Base-by-base conservation (phyloP, 1,139 yeast genomes). In the Yamadazyma pseudoaaseri region DNA sequence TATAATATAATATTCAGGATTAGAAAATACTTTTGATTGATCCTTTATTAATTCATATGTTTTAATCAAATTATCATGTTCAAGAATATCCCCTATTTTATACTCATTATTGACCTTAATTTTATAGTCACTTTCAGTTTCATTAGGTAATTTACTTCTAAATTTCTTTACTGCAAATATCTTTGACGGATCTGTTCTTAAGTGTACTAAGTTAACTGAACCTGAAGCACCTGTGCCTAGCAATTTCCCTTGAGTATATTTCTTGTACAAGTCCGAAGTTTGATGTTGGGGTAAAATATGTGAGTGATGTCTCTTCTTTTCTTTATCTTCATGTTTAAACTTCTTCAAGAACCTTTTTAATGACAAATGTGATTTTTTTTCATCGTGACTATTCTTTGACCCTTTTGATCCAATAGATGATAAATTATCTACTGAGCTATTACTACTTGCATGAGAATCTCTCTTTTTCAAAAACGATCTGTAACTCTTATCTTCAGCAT, bases 181-280 rank as follows among this genome's bases (percentile, higher is more conserved):
- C 42, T 68, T 64, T 16, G 39, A 38, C 2, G 76, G 71, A 45
- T 76, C 76, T 1, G 64, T 51, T 20, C 62, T 62, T 27, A 75
- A 61, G 16, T 70, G 65, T 4, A 80, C 76, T 31, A 81, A 66
- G 36, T 76, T 72, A 11, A 84, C 94, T 3, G 85, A 76, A 0
- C 94, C 92, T 27, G 86, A 81, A 6, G 92, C 90, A 16, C 94
- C 94, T 34, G 83, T 73, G 5, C 94, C 94, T 13, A 78, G 59
- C 17, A 76, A 53, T 43, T 66, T 71, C 1, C 84, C 86, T 6
- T 49, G 37, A n/a, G 86, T 86, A 48, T 81, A 82, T 48, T 77
- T 76, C 29, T 70, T 52, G 38, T 55, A 56, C 16, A 60, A 41
- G 12, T 53, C 57, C 16, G 57, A 47, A 4, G 47, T 35, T 3